A percentile compares a stretch with the other conserved stretches of the same genome.
phyloP scores from a whole-genome alignment of 2,329 filamentous ascomycete species.

The Xylaria sp. region DNA sequence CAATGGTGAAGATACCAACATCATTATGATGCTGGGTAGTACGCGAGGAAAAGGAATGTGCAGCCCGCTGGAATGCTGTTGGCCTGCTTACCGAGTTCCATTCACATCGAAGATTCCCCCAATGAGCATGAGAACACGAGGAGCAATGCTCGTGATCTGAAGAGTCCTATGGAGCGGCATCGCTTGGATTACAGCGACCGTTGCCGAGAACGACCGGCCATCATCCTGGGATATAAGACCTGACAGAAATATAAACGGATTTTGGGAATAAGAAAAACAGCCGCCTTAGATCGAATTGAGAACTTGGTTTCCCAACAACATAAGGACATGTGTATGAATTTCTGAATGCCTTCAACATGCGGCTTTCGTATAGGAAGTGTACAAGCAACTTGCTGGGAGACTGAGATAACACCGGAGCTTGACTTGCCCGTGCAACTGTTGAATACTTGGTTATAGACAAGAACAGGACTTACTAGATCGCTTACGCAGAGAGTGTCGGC shows the following conservation, averaged over 20 bases:
- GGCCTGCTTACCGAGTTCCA: not conserved
- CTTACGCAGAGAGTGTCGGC: not conserved
- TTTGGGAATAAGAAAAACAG: not conserved
- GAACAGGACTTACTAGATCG: not conserved
- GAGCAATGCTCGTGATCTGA: conserved; percentile 1
- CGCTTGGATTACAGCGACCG: not conserved
- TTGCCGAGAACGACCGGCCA: not conserved
- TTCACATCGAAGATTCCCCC: not conserved
- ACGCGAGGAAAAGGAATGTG: not conserved
- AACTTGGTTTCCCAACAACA: not conserved
- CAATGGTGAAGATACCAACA: not conserved
- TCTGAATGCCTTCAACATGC: not conserved
- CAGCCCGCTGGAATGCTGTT: conserved; percentile 2
- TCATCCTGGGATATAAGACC: not conserved
- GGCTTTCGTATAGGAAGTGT: not conserved
- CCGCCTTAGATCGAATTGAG: not conserved
- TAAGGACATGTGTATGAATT: not conserved
- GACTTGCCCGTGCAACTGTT: not conserved
- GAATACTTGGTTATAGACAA: not conserved
- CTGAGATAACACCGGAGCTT: not conserved
- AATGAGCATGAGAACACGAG: conserved; percentile 3
- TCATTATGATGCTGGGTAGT: not conserved
- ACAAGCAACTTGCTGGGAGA: not conserved
- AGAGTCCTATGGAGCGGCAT: not conserved
- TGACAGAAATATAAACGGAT: not conserved